phyloP scores from a whole-genome alignment of 257 asterid genomes.

The Solanum ossicruentum region DNA sequence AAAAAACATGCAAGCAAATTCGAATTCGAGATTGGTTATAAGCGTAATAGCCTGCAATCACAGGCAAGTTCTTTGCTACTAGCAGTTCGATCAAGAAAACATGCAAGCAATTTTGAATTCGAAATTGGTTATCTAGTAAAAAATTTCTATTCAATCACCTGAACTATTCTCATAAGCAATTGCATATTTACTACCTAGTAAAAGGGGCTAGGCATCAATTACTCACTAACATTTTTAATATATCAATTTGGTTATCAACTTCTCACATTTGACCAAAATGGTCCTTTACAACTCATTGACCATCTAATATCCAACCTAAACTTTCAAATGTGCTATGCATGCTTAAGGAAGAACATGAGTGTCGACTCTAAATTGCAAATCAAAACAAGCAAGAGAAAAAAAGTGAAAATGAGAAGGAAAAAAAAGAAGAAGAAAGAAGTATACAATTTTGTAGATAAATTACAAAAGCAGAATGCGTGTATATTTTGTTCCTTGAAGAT shows the following conservation, averaged over 20 bases:
- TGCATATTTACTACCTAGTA: background rate
- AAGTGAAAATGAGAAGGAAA: background rate
- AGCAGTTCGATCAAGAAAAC: background rate
- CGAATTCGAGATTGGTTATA: background rate
- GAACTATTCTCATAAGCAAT: background rate
- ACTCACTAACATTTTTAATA: background rate
- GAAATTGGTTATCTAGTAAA: too few species aligned
- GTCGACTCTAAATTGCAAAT: background rate
- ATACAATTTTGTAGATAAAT: too few species aligned
- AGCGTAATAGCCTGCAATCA: background rate
- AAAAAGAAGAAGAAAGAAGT: background rate
- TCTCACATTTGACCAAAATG: background rate
- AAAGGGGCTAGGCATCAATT: background rate
- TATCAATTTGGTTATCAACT: background rate
- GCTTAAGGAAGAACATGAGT: background rate
- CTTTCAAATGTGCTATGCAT: background rate
- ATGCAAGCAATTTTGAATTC: accelerated
- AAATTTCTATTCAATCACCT: too few species aligned
- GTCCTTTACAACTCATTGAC: background rate
- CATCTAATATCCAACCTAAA: background rate
- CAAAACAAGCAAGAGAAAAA: background rate
- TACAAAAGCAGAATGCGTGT: too few species aligned
- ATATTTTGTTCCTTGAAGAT: too few species aligned
- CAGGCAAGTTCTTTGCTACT: background rate
- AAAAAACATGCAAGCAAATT: accelerated